Percentiles rank a stretch among this genome's conserved stretches.
Evolutionary conservation across 2,329 filamentous ascomycete genomes (phyloP).

Genomic region (Aureobasidium sp.): DNA sequence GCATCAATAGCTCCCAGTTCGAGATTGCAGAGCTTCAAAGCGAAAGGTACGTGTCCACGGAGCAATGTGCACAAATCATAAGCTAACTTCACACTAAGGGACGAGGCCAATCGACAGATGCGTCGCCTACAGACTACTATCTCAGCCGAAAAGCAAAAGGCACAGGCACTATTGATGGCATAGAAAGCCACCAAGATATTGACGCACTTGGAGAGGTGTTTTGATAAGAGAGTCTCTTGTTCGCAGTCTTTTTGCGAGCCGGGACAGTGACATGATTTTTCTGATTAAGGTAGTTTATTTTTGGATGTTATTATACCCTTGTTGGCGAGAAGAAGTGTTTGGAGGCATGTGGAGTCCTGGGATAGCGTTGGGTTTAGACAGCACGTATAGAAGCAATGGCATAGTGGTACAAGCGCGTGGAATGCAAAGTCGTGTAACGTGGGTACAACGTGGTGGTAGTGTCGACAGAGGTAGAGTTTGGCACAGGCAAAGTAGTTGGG

Average conservation of each 20-base stretch:
- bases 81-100: conserved; percentile 47
- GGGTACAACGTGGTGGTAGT: neutral
- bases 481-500: neutral
- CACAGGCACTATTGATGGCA: conserved; percentile 12
- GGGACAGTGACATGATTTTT: conserved; percentile 6
- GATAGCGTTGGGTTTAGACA: neutral
- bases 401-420: neutral
- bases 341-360: neutral
- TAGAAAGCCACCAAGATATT: neutral
- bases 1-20: conserved; percentile 77
- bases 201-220: neutral
- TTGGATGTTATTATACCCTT: conserved; percentile 6
- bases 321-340: neutral
- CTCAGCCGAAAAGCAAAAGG: conserved; percentile 13
- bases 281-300: neutral
- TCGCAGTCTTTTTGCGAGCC: neutral
- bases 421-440: neutral
- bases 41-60: conserved; percentile 65
- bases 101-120: conserved; percentile 14
- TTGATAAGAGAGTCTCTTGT: neutral
- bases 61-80: conserved; percentile 24
- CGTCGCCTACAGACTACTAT: conserved; percentile 13
- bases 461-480: neutral
- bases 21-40: conserved; percentile 73
- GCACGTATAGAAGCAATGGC: neutral